phyloP scores from a whole-genome alignment of 75 land plant species.

The Cryptomeria japonica region DNA sequence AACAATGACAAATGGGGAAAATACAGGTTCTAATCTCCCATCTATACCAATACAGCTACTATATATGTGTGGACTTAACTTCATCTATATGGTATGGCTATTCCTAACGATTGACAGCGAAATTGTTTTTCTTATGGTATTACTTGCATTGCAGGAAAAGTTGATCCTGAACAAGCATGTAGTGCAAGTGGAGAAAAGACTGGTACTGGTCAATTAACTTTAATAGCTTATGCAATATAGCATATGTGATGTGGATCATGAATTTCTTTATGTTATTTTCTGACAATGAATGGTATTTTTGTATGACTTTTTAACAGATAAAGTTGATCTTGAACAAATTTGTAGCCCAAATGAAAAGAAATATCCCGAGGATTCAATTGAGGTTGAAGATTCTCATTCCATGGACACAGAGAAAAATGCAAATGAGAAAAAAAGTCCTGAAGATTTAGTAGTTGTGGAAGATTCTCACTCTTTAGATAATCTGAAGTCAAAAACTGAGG shows the following conservation, averaged over 20 bases:
- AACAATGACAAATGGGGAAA: background rate
- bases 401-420: background rate
- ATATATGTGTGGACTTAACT: background rate
- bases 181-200: background rate
- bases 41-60: background rate
- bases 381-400: background rate
- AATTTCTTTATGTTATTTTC: background rate
- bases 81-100: background rate
- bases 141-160: background rate
- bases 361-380: conserved; percentile 1
- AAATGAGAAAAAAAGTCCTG: conserved; percentile 7
- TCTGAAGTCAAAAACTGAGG: background rate
- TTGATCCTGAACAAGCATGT: background rate
- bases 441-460: conserved; percentile 2
- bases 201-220: background rate
- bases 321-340: conserved; percentile 2
- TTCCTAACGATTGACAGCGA: background rate
- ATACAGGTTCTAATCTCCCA: conserved; percentile 6
- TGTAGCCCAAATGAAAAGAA: conserved; percentile 10
- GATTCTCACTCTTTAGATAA: conserved; percentile 1
- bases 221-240: background rate
- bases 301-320: background rate
- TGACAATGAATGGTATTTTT: background rate
- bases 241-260: background rate
- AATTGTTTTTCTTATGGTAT: background rate